phyloP scores from a whole-genome alignment of 2,329 filamentous ascomycete species.

The Sporothrix euskadiensis region DNA sequence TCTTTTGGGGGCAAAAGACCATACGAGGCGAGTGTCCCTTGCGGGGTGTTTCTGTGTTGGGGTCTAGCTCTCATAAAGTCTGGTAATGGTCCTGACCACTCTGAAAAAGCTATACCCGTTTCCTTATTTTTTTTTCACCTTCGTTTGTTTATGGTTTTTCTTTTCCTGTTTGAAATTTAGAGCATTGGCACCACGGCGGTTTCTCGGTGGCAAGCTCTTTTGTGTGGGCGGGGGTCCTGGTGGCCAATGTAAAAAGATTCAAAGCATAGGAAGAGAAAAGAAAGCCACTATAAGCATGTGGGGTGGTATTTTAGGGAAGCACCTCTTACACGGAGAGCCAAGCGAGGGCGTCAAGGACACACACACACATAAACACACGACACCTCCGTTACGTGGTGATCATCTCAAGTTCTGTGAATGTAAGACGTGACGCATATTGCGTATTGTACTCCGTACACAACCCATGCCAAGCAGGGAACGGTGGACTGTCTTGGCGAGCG shows the following conservation, averaged over 20 bases:
- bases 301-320: neutral
- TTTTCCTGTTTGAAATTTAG: neutral
- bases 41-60: neutral
- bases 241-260: neutral
- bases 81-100: neutral
- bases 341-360: neutral
- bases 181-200: conserved; percentile 18
- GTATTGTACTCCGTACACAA: neutral
- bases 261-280: neutral
- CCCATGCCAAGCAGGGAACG: neutral
- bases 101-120: neutral
- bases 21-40: neutral
- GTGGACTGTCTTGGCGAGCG: neutral
- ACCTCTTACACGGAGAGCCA: neutral
- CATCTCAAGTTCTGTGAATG: neutral
- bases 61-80: neutral
- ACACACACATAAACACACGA: neutral
- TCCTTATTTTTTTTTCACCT: neutral
- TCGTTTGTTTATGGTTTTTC: neutral
- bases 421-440: neutral
- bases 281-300: neutral
- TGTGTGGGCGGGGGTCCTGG: neutral
- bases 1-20: neutral
- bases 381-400: neutral
- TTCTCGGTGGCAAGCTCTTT: conserved; percentile 16